These are phyloP conservation scores for Apiospora malaysiana DNA, from an alignment of 2,329 filamentous ascomycete genomes.

Conservation along the genomic window DNA sequence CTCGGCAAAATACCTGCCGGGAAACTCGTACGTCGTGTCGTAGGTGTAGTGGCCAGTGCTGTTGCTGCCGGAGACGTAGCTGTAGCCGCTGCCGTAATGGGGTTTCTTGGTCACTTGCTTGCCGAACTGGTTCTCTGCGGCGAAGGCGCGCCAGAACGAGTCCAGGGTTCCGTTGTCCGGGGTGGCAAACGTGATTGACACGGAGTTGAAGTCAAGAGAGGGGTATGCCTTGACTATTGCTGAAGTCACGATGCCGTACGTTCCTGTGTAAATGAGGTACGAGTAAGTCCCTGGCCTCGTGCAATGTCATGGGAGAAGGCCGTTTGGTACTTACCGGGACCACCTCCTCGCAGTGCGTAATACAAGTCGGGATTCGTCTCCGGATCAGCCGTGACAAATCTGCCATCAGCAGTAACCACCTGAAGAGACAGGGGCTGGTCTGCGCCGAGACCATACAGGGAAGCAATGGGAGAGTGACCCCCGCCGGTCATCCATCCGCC, in stretches of 20 bases:
- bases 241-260: conserved; percentile 39
- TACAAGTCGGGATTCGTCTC: conserved; percentile 54
- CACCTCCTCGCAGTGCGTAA: conserved; percentile 58
- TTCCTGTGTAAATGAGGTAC: conserved; percentile 51
- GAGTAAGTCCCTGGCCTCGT: conserved; percentile 35
- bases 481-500: conserved; percentile 55
- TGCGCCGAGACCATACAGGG: conserved; percentile 51
- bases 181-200: conserved; percentile 31
- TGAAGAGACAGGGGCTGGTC: conserved; percentile 46
- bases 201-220: conserved; percentile 31
- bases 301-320: background rate
- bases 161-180: conserved; percentile 24
- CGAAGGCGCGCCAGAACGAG: conserved; percentile 41
- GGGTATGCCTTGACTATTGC: conserved; percentile 40
- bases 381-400: conserved; percentile 44
- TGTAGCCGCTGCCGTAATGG: conserved; percentile 44
- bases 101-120: conserved; percentile 38
- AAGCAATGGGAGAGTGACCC: conserved; percentile 46
- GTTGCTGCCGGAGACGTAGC: conserved; percentile 39
- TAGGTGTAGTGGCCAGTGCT: conserved; percentile 37
- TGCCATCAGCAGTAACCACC: conserved; percentile 27
- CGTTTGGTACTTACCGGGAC: conserved; percentile 29
- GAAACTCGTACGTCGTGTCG: conserved; percentile 42
- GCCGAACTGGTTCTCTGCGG: conserved; percentile 41
- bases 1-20: conserved; percentile 29